Evolutionary conservation across 192 early-diverging fungal species (phyloP), one percentile per base, ranked within the genome.

Genomic region (Coemansia nantahalensis): DNA sequence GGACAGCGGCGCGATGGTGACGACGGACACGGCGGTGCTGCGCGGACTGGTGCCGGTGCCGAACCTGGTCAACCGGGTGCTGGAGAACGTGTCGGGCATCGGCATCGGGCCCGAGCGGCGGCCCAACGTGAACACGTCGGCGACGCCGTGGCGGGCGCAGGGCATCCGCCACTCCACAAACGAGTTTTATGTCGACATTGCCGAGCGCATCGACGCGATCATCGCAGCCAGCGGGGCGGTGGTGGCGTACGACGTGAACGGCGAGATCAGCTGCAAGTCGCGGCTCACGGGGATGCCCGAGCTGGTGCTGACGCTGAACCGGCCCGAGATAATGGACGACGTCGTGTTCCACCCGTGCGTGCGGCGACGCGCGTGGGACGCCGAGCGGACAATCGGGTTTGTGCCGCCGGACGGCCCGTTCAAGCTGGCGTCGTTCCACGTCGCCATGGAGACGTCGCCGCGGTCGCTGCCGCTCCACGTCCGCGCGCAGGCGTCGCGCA

Each of bases 341-440:
- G 80, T 80, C 19, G 84, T 85, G 43, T 91, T 98, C 64, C 95
- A 98, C 68, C 91, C 90, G 2, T 94, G 91, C 51, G 92, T 98
- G 8, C 73, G 88, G 3, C 40, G 84, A 51, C 75, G 78, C 36
- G 87, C 87, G 48, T 97, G 86, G 80, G 87, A 91, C 39, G 72
- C 74, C 24, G 90, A 94, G 38, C 78, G 84, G 18, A 59, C 83
- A 3, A 63, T 98, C 12, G 92, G 86, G 4, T 98, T 95, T 82
- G 81, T 98, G 8, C 95, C 95, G 9, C 95, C 95, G 8, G 93
- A 98, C 66, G 93, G 93, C 7, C 80, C 82, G 42, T 95, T 95
- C 65, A 89, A 84, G 54, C 79, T 98, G 40, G 67, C 59, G 8
- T 62, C 67, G 18, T 70, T 53, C 45, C 67, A 70, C 26, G 55